phyloP scores from a whole-genome alignment of 2,329 filamentous ascomycete species.

The Ceratocystis eucalypticola region DNA sequence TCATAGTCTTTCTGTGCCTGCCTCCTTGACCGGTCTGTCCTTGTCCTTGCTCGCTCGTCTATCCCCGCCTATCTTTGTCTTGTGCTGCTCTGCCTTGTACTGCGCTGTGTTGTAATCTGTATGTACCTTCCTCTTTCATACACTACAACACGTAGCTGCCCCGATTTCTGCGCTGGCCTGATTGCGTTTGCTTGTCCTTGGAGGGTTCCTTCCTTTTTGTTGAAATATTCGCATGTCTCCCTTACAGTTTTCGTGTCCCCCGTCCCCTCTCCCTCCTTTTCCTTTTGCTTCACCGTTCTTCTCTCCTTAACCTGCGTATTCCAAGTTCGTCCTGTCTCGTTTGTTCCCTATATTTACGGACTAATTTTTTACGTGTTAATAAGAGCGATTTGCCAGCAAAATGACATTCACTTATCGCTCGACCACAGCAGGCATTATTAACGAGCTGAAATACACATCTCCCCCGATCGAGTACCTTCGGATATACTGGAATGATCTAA shows the following conservation, averaged over 20 bases:
- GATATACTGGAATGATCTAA: conserved; percentile 67
- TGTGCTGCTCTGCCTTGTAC: not conserved
- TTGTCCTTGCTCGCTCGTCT: not conserved
- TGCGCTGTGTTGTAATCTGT: not conserved
- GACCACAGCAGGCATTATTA: not conserved
- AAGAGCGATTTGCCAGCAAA: not conserved
- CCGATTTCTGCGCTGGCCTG: not conserved
- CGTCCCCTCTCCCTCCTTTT: not conserved
- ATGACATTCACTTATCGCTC: not conserved
- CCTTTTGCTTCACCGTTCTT: not conserved
- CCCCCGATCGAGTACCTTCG: conserved; percentile 44
- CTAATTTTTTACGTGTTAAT: not conserved
- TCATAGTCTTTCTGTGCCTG: not conserved
- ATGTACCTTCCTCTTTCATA: conserved; percentile 1
- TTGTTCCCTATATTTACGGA: not conserved
- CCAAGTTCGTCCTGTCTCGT: too few species aligned
- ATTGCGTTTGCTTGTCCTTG: not conserved
- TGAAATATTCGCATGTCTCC: not conserved
- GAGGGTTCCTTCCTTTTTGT: not conserved
- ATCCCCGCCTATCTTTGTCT: not conserved
- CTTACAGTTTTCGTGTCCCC: not conserved
- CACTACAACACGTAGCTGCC: not conserved
- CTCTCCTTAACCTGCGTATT: not conserved
- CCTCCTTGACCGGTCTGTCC: not conserved
- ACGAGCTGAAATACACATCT: not conserved